A percentile compares a stretch with the other conserved stretches of the same genome.
These are phyloP conservation scores for Tricholoma sp. DNA, from an alignment of 768 basidiomycete genomes.

Conservation along the genomic window DNA sequence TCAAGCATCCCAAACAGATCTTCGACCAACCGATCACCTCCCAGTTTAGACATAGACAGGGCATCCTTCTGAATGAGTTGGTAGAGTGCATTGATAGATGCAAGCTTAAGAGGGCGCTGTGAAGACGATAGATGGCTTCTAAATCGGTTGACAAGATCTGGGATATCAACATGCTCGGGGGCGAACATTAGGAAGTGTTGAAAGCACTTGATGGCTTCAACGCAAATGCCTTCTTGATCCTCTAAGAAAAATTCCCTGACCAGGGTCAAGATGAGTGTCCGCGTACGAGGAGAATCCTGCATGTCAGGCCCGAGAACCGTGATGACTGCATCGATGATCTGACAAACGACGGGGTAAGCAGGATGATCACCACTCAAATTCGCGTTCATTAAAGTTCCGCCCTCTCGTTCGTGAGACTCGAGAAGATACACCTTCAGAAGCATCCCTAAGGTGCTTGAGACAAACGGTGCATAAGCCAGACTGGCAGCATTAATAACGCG, in stretches of 20 bases:
- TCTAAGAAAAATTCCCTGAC: conserved; percentile 83
- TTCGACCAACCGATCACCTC: conserved; percentile 91
- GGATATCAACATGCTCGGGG: conserved; percentile 76
- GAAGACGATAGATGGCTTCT: conserved; percentile 75
- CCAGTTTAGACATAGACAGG: conserved; percentile 82
- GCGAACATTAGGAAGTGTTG: conserved; percentile 98
- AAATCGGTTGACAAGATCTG: conserved; percentile 74
- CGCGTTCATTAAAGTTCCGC: conserved; percentile 74
- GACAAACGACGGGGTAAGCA: conserved; percentile 86
- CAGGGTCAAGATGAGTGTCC: conserved; percentile 78
- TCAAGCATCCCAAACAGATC: conserved; percentile 94
- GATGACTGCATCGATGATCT: conserved; percentile 89
- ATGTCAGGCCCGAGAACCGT: conserved; percentile 94
- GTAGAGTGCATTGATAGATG: conserved; percentile 93
- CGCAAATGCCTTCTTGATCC: conserved; percentile 80
- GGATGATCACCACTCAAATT: conserved; percentile 90
- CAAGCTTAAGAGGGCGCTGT: conserved; percentile 81
- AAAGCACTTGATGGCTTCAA: conserved; percentile 93
- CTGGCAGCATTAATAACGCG: conserved; percentile 89
- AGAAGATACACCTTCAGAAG: conserved; percentile 84
- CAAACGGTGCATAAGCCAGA: conserved; percentile 85
- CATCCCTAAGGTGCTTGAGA: conserved; percentile 84
- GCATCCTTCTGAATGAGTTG: conserved; percentile 97
- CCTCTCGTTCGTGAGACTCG: conserved; percentile 91
- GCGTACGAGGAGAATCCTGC: conserved; percentile 75